These are phyloP conservation scores for Colletotrichum caudatum DNA, from an alignment of 2,329 filamentous ascomycete genomes.

Conservation along the genomic window DNA sequence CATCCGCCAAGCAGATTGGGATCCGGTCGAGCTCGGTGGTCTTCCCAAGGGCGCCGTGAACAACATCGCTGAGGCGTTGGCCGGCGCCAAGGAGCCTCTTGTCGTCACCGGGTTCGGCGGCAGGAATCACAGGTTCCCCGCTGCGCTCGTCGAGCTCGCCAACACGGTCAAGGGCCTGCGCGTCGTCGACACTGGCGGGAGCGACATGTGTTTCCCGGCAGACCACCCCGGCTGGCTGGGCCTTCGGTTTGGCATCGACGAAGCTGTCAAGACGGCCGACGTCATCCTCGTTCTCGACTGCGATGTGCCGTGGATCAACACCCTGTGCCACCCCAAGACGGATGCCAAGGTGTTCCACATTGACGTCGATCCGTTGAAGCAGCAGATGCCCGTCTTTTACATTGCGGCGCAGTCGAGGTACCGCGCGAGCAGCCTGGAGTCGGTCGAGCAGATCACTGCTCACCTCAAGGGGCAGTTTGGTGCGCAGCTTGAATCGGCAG, in stretches of 20 bases:
- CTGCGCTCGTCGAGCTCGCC: slow-evolving; percentile 74
- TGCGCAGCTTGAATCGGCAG: slow-evolving; percentile 53
- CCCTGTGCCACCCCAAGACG: slow-evolving; percentile 68
- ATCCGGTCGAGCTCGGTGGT: slow-evolving; percentile 74
- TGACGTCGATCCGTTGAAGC: slow-evolving; percentile 75
- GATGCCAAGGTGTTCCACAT: slow-evolving; percentile 71
- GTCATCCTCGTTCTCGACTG: slow-evolving; percentile 88
- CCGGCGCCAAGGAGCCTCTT: slow-evolving; percentile 73
- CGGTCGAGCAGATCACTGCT: slow-evolving; percentile 76
- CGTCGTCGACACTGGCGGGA: slow-evolving; percentile 81
- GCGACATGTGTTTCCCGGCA: slow-evolving; percentile 84
- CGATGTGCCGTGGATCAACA: slow-evolving; percentile 95
- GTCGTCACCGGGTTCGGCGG: slow-evolving; percentile 79
- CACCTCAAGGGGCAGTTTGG: slow-evolving; percentile 64
- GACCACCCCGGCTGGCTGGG: slow-evolving; percentile 77
- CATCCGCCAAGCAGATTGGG: slow-evolving; percentile 78
- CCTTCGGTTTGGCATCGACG: slow-evolving; percentile 79
- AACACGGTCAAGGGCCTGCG: slow-evolving; percentile 75
- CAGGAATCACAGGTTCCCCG: slow-evolving; percentile 73
- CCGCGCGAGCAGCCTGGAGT: slow-evolving; percentile 72
- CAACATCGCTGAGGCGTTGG: slow-evolving; percentile 72
- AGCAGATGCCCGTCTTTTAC: slow-evolving; percentile 81
- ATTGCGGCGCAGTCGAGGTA: slow-evolving; percentile 74
- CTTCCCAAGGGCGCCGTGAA: slow-evolving; percentile 64
- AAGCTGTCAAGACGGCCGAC: slow-evolving; percentile 80